Percentiles rank a stretch among this genome's conserved stretches.
phyloP scores from a whole-genome alignment of 2,329 filamentous ascomycete species.

The Myriangium duriaei region DNA sequence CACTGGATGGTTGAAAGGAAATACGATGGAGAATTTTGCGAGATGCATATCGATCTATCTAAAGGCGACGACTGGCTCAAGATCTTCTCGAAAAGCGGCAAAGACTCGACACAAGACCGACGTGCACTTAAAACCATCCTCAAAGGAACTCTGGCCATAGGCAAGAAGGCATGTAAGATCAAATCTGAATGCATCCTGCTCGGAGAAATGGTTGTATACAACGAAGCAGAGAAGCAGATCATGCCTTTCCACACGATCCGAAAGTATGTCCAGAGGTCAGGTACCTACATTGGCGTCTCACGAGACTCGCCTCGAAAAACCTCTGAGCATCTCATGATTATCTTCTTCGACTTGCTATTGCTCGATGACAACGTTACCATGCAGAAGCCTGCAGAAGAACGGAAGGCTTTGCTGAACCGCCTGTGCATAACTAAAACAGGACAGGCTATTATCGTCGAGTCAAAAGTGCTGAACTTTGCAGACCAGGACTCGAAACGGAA shows the following conservation, averaged over 20 bases:
- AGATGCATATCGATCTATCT: constrained; percentile 65
- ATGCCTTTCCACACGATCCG: constrained; percentile 71
- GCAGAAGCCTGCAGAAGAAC: constrained; percentile 43
- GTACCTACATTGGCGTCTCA: constrained; percentile 53
- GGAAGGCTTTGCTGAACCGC: constrained; percentile 47
- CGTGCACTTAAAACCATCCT: constrained; percentile 50
- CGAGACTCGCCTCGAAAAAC: constrained; percentile 50
- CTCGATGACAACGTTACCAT: constrained; percentile 43
- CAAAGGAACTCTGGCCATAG: constrained; percentile 50
- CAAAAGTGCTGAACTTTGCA: constrained; percentile 55
- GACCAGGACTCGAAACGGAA: constrained; percentile 37
- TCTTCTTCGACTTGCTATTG: constrained; percentile 49
- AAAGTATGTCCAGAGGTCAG: constrained; percentile 65
- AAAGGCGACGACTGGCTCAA: constrained; percentile 47
- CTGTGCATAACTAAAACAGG: constrained; percentile 46
- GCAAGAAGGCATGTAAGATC: constrained; percentile 45
- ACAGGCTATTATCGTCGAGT: constrained; percentile 52
- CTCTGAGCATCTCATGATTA: constrained; percentile 47
- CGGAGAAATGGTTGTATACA: constrained; percentile 72
- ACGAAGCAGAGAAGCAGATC: constrained; percentile 50
- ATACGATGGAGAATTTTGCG: constrained; percentile 77
- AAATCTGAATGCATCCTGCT: constrained; percentile 62
- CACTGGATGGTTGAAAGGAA: constrained; percentile 68
- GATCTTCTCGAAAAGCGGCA: constrained; percentile 87
- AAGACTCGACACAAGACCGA: constrained; percentile 70